Percentiles rank a stretch among this genome's conserved stretches.
Evolutionary conservation across 768 basidiomycete species (phyloP).

Genomic region (Hericium erinaceus): DNA sequence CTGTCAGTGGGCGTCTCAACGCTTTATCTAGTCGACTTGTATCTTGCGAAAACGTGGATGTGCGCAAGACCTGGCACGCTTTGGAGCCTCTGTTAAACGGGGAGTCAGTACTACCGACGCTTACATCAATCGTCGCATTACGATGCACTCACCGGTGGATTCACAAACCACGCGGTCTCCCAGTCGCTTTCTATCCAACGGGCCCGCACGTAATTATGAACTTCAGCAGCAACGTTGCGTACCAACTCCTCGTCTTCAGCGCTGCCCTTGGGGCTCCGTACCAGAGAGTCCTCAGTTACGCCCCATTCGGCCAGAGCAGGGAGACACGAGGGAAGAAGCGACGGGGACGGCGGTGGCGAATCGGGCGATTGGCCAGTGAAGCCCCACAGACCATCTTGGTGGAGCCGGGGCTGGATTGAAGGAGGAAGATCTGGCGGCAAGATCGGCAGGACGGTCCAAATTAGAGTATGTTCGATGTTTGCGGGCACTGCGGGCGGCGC

Average conservation of each 20-base stretch:
- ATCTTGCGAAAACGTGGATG: conserved; percentile 77
- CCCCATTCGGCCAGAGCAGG: conserved; percentile 65
- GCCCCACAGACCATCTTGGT: conserved; percentile 74
- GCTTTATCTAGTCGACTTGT: conserved; percentile 27
- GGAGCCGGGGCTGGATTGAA: conserved; percentile 45
- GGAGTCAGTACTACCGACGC: background rate
- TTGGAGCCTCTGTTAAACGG: conserved; percentile 52
- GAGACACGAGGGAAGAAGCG: conserved; percentile 44
- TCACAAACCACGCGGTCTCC: conserved; percentile 92
- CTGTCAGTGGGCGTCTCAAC: background rate
- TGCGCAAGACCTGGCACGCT: conserved; percentile 77
- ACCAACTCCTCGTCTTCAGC: conserved; percentile 45
- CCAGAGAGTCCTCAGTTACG: conserved; percentile 50
- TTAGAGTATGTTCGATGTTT: conserved; percentile 63
- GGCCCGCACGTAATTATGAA: conserved; percentile 51
- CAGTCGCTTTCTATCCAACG: conserved; percentile 67
- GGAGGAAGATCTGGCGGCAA: conserved; percentile 48
- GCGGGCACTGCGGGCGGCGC: conserved; percentile 41
- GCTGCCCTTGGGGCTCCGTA: conserved; percentile 41
- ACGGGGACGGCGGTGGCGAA: conserved; percentile 50
- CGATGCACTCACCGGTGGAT: conserved; percentile 58
- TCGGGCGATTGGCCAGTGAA: conserved; percentile 50
- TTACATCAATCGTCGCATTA: background rate
- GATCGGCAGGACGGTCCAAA: conserved; percentile 73
- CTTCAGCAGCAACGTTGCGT: conserved; percentile 42